Base-by-base conservation (phyloP, 345 rosid genomes). In the Pugionium cornutum region DNA sequence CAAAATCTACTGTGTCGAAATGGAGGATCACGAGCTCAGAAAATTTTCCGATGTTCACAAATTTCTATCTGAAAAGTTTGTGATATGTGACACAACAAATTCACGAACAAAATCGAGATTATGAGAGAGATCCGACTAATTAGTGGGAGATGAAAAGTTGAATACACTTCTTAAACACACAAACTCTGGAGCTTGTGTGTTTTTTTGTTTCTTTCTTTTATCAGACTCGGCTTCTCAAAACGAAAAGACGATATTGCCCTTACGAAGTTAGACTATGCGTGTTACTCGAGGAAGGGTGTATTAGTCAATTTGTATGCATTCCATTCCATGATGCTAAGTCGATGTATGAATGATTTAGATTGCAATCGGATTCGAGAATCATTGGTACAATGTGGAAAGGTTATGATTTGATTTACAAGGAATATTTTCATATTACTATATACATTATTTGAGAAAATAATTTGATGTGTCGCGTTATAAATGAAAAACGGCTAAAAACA, bases 111-210 rank as follows among this genome's bases (percentile, higher is more conserved):
- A 32, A 25, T 1, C 4, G 62, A 45, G 18, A 59, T 45, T 44
- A 6, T n/a, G 39, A 66, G 33, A 52, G 41, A 64, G 48, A 39
- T 40, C 58, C 4, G 67, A 37, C 7, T 40, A 37, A 50, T 51
- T 31, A 63, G 67, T 49, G 66, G 62, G 54, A 67, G 48, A 67
- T 3, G 62, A n/a, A 45, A 55, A 44, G 71, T 40, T 45, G 64
- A 45, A 36, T n/a, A 36, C 64, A 55, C 32, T 64, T 18, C 18
- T 18, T 18, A n/a, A 6, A 36, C n/a, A 53, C 8, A 29, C 1
- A 44, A 31, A 58, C 39, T 30, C n/a, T 30, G 40, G 29, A 58
- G 50, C 10, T 31, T 6, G 52, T 2, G 64, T 42, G 29, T 18
- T 18, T 18, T 18, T 18, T 18, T 18, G 50, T 59, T 40, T 58